Conservation (phyloP, 306 rosid genomes). For the Fragaria vesca region DNA sequence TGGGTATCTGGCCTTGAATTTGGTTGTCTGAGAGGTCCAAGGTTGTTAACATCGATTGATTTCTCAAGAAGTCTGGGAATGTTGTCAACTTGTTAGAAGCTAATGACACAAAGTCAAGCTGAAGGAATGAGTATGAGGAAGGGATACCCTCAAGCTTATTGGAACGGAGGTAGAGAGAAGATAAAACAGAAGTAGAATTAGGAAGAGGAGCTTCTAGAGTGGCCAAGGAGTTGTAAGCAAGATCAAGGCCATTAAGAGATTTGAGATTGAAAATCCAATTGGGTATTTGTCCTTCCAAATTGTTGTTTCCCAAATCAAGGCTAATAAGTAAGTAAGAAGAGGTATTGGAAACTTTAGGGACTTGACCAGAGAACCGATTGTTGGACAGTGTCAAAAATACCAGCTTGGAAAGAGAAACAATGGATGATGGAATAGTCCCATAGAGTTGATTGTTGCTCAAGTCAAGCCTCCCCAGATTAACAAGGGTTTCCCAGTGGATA, state of each 20-base stretch:
- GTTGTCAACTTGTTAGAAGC: constrained; percentile 6
- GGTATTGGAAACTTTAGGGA: constrained; percentile 12
- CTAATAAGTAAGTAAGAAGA: constrained; percentile 16
- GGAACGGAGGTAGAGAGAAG: not conserved
- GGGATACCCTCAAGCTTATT: not conserved
- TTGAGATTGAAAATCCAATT: constrained; percentile 19
- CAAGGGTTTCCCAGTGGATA: constrained; percentile 21
- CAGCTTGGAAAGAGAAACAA: constrained; percentile 14
- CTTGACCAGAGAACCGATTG: constrained; percentile 15
- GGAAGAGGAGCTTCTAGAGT: not conserved
- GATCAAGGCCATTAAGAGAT: fast-evolving
- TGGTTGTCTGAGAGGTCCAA: constrained; percentile 32
- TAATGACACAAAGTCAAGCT: not conserved
- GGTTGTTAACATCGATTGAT: not conserved
- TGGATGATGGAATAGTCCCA: constrained; percentile 25
- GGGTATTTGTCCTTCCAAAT: constrained; percentile 42
- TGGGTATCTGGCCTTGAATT: constrained; percentile 16
- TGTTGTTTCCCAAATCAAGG: constrained; percentile 41
- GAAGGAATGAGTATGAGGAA: not conserved
- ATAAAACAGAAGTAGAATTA: not conserved
- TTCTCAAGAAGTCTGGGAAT: constrained; percentile 28
- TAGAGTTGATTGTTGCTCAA: constrained; percentile 18
- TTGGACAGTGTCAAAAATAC: not conserved
- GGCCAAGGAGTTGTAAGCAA: not conserved
- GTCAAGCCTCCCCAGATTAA: not conserved